Conservation (phyloP, 371 early-diverging fungal species). For the Capillidium rhysosporum region DNA sequence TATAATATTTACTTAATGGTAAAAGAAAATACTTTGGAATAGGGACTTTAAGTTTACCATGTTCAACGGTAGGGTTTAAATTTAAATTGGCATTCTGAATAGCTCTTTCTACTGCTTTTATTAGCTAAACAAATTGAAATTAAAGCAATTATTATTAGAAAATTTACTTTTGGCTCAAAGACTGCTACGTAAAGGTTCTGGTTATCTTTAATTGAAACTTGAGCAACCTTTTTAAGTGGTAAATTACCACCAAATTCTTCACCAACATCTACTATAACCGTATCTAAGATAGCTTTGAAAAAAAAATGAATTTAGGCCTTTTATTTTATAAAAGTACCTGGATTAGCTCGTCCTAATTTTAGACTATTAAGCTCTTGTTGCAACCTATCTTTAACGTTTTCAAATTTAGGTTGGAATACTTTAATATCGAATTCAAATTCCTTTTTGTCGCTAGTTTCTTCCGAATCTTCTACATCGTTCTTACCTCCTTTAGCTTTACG, state of each 20-base stretch:
- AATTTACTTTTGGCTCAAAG: constrained; percentile 43
- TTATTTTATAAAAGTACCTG: constrained; percentile 19
- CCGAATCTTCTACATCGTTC: not conserved
- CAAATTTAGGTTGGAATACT: constrained; percentile 15
- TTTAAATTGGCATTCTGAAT: constrained; percentile 64
- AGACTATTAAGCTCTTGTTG: constrained; percentile 39
- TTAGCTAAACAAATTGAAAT: constrained; percentile 19
- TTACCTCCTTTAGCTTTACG: not conserved
- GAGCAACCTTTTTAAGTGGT: constrained; percentile 46
- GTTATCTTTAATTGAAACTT: constrained; percentile 72
- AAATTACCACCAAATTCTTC: constrained; percentile 17
- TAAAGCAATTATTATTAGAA: not conserved
- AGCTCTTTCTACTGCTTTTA: constrained; percentile 51
- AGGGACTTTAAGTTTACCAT: constrained; percentile 51
- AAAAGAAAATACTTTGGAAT: constrained; percentile 50
- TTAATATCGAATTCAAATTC: not conserved
- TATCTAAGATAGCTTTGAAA: constrained; percentile 48
- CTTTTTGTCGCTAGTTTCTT: not conserved
- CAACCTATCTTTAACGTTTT: constrained; percentile 21
- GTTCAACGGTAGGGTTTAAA: constrained; percentile 56
- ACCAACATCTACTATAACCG: constrained; percentile 40
- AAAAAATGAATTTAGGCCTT: not conserved
- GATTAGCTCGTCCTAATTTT: constrained; percentile 55
- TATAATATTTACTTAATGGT: not conserved
- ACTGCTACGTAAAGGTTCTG: constrained; percentile 63